These are phyloP conservation scores for Rhizophora apiculata DNA, from an alignment of 345 rosid genomes.

Conservation along the genomic window DNA sequence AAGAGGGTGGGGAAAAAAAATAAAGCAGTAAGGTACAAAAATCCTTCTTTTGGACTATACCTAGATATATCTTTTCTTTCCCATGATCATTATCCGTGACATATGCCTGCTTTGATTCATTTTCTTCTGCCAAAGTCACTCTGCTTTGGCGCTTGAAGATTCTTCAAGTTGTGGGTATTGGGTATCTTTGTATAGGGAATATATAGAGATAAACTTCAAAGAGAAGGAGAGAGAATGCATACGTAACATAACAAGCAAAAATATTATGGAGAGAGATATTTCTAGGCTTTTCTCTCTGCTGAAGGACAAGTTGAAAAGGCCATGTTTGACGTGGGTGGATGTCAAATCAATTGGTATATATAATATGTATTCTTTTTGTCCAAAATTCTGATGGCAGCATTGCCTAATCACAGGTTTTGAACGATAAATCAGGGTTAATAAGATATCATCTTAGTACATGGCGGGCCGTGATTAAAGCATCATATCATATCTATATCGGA, in stretches of 20 bases:
- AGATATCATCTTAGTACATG: too few relatives aligned
- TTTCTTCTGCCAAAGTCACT: slow-evolving; percentile 31
- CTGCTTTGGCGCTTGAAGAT: slow-evolving; percentile 38
- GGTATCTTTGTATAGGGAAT: slow-evolving; percentile 21
- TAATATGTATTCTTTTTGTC: too few relatives aligned
- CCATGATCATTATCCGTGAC: slow-evolving; percentile 27
- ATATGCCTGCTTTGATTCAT: slow-evolving; percentile 25
- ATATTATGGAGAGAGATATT: not conserved
- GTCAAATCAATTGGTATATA: slow-evolving; percentile 25
- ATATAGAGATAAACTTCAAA: slow-evolving; percentile 20
- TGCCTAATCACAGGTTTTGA: too few relatives aligned
- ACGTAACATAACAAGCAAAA: not conserved
- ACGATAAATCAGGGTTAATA: too few relatives aligned
- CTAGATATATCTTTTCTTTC: slow-evolving; percentile 16
- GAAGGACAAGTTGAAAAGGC: slow-evolving; percentile 29
- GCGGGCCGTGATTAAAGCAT: too few relatives aligned
- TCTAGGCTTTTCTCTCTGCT: slow-evolving; percentile 40
- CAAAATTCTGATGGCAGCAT: too few relatives aligned
- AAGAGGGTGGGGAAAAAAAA: slow-evolving; percentile 12
- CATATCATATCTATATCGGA: too few relatives aligned
- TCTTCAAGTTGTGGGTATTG: slow-evolving; percentile 45
- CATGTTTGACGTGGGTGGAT: slow-evolving; percentile 31
- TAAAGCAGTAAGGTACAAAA: slow-evolving; percentile 25
- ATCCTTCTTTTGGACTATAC: slow-evolving; percentile 43
- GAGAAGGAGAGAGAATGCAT: slow-evolving; percentile 26